Evolutionary conservation across 140 eudicot species (phyloP), one percentile per base, ranked within the genome.

Genomic region (Senecio squalidus): DNA sequence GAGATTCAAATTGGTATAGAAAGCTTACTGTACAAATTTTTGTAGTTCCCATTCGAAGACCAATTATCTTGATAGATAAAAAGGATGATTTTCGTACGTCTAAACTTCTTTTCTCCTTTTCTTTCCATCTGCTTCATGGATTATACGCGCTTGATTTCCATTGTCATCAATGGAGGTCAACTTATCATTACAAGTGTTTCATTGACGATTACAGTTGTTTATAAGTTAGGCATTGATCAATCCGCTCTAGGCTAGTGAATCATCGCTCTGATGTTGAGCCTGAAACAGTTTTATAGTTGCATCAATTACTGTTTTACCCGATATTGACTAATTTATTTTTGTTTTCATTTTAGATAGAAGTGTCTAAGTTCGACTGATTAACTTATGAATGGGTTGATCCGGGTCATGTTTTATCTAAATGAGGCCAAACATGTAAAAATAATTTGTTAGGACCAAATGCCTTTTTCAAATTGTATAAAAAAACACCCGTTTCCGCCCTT

Each of bases 221-320:
- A 25, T 22, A 28, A 29, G 10, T 18, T 46, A 36, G n/a, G n/a
- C 28, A 31, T 36, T 34, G 40, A 59, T 66, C 52, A 59, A 50
- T 18, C 55, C n/a, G 58, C 40, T 27, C 76, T 69, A 69, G 46
- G 58, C 59, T 21, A 11, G 62, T 56, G 75, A 56, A 55, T 41
- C 67, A 9, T 45, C 62, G 5, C 62, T 58, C 63, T 24, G 72
- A 72, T 54, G 39, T 29, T 56, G 72, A 55, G 48, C 68, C 80
- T 75, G 72, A 50, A 62, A 63, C 25, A 15, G 16, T 15, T 40
- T 46, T 17, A 55, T 3, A 28, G 33, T 31, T 53, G 41, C 75
- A 47, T 36, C 44, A 75, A 53, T 25, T 38, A 36, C 1, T 60
- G 52, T 20, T 27, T 17, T 46, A 64, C 40, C 24, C n/a, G 38